These are phyloP conservation scores for Eurotiales sp. DNA, from an alignment of 2,329 filamentous ascomycete species.

Conservation along the genomic window DNA sequence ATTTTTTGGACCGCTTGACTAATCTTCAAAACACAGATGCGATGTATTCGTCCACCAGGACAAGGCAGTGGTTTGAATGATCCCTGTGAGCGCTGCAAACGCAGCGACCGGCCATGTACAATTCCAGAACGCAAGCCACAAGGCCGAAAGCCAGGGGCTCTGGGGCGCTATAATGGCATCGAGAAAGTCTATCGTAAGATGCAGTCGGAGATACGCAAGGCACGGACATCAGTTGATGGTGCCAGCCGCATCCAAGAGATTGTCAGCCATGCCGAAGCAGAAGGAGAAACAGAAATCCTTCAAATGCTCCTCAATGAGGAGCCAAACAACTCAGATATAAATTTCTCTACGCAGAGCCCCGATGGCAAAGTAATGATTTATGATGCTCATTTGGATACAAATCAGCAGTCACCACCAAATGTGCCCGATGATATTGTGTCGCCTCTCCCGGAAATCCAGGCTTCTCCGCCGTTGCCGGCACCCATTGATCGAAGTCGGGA, in stretches of 20 bases:
- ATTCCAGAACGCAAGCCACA: constrained; percentile 23
- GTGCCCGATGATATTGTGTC: not conserved
- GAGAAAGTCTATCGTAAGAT: constrained; percentile 28
- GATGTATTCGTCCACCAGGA: constrained; percentile 20
- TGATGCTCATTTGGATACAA: not conserved
- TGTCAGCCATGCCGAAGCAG: not conserved
- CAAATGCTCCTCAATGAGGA: not conserved
- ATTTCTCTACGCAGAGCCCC: not conserved
- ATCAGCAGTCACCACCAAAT: not conserved
- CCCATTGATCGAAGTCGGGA: constrained; percentile 13
- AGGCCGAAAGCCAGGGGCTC: constrained; percentile 24
- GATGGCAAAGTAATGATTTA: not conserved
- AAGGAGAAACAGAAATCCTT: not conserved
- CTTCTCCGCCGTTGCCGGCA: not conserved
- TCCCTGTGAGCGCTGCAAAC: constrained; percentile 26
- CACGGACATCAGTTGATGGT: constrained; percentile 4
- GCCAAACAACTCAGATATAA: not conserved
- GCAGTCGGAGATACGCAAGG: constrained; percentile 23
- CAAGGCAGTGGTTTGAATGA: not conserved
- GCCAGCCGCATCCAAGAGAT: not conserved
- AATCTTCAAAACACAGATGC: constrained; percentile 20
- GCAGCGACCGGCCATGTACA: constrained; percentile 22
- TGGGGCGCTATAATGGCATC: constrained; percentile 26
- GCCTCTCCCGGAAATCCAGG: not conserved
- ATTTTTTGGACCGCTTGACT: not conserved